Percentiles rank a stretch among this genome's conserved stretches.
phyloP scores from a whole-genome alignment of 2,329 filamentous ascomycete genomes.

The Aureobasidium sp. region DNA sequence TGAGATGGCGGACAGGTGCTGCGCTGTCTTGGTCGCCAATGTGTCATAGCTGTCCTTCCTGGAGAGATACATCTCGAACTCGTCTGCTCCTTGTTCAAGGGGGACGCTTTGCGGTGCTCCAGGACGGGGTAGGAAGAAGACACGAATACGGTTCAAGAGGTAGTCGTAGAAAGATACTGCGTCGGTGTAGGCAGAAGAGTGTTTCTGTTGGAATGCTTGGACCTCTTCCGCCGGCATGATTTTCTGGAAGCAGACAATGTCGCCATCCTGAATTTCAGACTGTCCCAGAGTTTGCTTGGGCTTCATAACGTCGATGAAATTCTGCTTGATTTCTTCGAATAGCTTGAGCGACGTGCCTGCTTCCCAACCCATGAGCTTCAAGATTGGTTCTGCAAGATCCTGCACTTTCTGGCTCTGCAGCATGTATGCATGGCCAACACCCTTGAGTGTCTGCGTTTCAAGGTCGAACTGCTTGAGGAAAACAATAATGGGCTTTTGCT shows the following conservation, averaged over 20 bases:
- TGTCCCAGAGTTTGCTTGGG: slow-evolving; percentile 79
- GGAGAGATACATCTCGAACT: slow-evolving; percentile 72
- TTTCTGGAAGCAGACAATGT: slow-evolving; percentile 91
- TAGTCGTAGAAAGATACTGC: slow-evolving; percentile 89
- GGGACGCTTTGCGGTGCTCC: slow-evolving; percentile 29
- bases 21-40: slow-evolving; percentile 72
- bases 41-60: slow-evolving; percentile 86
- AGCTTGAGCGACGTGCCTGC: slow-evolving; percentile 63
- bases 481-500: slow-evolving; percentile 59
- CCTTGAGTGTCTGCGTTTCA: slow-evolving; percentile 63
- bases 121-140: slow-evolving; percentile 63
- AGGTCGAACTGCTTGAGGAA: slow-evolving; percentile 91
- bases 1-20: slow-evolving; percentile 47
- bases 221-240: slow-evolving; percentile 42
- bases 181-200: slow-evolving; percentile 44
- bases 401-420: slow-evolving; percentile 78
- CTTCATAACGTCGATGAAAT: slow-evolving; percentile 94
- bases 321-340: slow-evolving; percentile 96
- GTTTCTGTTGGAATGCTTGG: slow-evolving; percentile 12
- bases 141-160: slow-evolving; percentile 69
- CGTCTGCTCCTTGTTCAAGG: slow-evolving; percentile 40
- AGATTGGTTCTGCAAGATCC: slow-evolving; percentile 69
- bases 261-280: slow-evolving; percentile 92
- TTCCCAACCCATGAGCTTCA: slow-evolving; percentile 78
- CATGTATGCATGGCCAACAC: slow-evolving; percentile 78